A percentile compares a stretch with the other conserved stretches of the same genome.
These are phyloP conservation scores for Colletotrichum sp. DNA, from an alignment of 2,329 filamentous ascomycete species.

Conservation along the genomic window DNA sequence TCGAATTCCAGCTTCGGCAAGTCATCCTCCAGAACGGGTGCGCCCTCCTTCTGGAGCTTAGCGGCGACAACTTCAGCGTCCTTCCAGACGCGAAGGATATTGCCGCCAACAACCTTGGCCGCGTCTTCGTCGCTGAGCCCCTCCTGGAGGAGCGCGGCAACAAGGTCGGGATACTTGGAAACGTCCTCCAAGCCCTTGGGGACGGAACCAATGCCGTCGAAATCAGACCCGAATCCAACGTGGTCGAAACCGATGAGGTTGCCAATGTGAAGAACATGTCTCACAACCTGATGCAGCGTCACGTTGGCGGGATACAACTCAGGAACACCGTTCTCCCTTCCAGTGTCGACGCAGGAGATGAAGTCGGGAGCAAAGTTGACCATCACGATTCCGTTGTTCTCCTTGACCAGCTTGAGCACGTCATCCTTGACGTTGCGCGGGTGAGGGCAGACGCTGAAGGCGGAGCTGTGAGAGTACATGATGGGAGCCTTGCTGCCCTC, in stretches of 20 bases:
- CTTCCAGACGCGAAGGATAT: constrained; percentile 83
- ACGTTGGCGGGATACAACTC: constrained; percentile 70
- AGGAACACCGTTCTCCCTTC: constrained; percentile 68
- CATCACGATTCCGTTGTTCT: constrained; percentile 81
- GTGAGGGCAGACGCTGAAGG: constrained; percentile 81
- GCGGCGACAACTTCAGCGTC: constrained; percentile 76
- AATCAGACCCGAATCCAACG: constrained; percentile 89
- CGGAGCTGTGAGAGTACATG: constrained; percentile 89
- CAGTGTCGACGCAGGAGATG: constrained; percentile 72
- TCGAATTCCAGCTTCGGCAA: constrained; percentile 27
- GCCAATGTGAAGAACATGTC: constrained; percentile 85
- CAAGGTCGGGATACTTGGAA: constrained; percentile 78
- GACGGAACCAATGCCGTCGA: constrained; percentile 74
- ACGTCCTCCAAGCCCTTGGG: constrained; percentile 85
- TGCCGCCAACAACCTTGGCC: constrained; percentile 77
- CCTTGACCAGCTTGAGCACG: constrained; percentile 77
- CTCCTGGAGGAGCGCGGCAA: constrained; percentile 74
- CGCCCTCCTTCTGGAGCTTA: constrained; percentile 65
- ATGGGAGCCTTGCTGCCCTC: constrained; percentile 78
- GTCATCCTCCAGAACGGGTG: constrained; percentile 59
- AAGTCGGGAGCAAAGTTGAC: constrained; percentile 88
- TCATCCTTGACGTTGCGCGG: constrained; percentile 90
- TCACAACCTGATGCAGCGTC: constrained; percentile 78
- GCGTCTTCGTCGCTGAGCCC: constrained; percentile 79
- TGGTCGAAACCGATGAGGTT: constrained; percentile 84